Evolutionary conservation across 768 basidiomycete genomes (phyloP).

Genomic region (Psilocybe cubensis): DNA sequence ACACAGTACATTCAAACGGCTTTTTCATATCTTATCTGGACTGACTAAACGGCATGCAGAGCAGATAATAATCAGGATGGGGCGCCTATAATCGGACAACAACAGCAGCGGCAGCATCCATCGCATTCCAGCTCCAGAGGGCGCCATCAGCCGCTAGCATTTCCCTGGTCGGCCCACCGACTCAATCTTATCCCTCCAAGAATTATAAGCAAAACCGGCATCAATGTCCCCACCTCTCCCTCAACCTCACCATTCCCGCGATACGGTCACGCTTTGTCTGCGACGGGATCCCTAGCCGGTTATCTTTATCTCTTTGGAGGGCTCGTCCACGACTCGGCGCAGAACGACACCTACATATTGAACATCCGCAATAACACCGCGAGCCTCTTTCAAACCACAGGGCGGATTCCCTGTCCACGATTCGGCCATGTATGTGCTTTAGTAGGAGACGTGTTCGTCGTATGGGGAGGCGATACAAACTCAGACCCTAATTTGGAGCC

Average conservation of each 20-base stretch:
- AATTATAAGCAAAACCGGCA: constrained; percentile 63
- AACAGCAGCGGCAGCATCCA: constrained; percentile 26
- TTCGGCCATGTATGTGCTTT: constrained; percentile 98
- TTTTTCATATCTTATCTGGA: not conserved
- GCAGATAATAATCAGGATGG: constrained; percentile 26
- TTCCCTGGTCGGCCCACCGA: constrained; percentile 83
- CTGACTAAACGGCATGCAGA: constrained; percentile 9
- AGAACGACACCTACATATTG: constrained; percentile 94
- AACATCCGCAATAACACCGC: constrained; percentile 79
- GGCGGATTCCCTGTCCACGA: constrained; percentile 84
- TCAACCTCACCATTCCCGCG: constrained; percentile 94
- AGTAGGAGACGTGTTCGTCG: constrained; percentile 92
- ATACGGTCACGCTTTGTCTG: constrained; percentile 92
- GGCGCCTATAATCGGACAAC: constrained; percentile 27
- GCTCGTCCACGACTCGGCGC: constrained; percentile 86
- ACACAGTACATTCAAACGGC: constrained; percentile 17
- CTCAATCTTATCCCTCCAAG: constrained; percentile 72
- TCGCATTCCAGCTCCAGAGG: constrained; percentile 29
- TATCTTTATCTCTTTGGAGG: constrained; percentile 98
- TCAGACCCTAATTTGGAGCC: constrained; percentile 62
- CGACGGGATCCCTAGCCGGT: constrained; percentile 74
- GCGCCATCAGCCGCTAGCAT: constrained; percentile 52
- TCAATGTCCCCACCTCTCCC: constrained; percentile 63
- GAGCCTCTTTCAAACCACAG: constrained; percentile 82
- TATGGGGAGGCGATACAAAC: constrained; percentile 99